A percentile compares a stretch with the other conserved stretches of the same genome.
Conservation (phyloP, 768 basidiomycete genomes). For the Sporobolomyces roseus region DNA sequence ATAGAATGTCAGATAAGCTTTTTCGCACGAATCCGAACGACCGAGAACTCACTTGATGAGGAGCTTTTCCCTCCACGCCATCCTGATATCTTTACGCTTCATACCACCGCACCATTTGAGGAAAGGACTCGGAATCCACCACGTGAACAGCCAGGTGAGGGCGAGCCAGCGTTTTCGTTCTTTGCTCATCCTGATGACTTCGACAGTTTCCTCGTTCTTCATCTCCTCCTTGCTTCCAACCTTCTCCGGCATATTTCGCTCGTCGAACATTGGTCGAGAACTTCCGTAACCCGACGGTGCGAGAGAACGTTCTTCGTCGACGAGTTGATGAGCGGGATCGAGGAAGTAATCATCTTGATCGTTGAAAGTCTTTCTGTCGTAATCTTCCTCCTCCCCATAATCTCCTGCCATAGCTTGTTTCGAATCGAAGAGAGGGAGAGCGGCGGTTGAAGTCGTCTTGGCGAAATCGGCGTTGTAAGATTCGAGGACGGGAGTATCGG, state of each 20-base stretch:
- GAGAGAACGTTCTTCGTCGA: slow-evolving; percentile 36
- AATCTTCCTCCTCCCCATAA: slow-evolving; percentile 66
- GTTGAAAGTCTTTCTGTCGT: slow-evolving; percentile 49
- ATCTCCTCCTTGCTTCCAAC: slow-evolving; percentile 17
- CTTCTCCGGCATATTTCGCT: slow-evolving; percentile 29
- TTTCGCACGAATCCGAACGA: no score
- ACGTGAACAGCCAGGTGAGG: slow-evolving; percentile 83
- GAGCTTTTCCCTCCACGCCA: slow-evolving; percentile 97
- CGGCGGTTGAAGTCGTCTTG: slow-evolving; percentile 58
- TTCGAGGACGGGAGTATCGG: slow-evolving; percentile 35
- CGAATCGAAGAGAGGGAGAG: slow-evolving; percentile 75
- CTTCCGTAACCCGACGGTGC: slow-evolving; percentile 27
- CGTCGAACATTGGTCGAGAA: slow-evolving; percentile 35
- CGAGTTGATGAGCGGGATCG: slow-evolving; percentile 5
- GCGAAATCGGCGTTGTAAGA: slow-evolving; percentile 34
- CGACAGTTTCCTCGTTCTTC: slow-evolving; percentile 56
- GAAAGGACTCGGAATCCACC: slow-evolving; percentile 74
- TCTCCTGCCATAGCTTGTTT: slow-evolving; percentile 59
- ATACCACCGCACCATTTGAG: slow-evolving; percentile 74
- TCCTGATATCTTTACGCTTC: slow-evolving; percentile 88
- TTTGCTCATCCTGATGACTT: slow-evolving; percentile 75
- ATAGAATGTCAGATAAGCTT: no score
- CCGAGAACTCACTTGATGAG: slow-evolving; percentile 62
- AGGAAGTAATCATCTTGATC: slow-evolving; percentile 33
- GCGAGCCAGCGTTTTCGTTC: slow-evolving; percentile 81